Conservation (phyloP, 1,139 yeast species). For the Candida mesenterica region DNA sequence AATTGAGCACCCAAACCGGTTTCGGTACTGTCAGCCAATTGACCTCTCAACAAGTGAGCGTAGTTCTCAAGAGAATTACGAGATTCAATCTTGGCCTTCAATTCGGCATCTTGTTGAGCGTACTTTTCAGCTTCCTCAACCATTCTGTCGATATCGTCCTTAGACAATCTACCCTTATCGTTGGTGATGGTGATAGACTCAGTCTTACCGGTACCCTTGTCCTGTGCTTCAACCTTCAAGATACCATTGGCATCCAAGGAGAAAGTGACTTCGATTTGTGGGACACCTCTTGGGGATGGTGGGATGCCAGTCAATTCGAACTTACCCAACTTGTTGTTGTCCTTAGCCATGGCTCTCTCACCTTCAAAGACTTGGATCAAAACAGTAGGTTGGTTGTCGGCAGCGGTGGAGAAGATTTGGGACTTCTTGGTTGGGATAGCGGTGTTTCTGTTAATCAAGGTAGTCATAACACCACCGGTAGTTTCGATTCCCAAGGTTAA, state of each 20-base stretch:
- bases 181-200: conserved; percentile 93
- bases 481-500: conserved; percentile 51
- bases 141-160: conserved; percentile 92
- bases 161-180: conserved; percentile 94
- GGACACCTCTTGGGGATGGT: conserved; percentile 52
- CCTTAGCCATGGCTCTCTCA: conserved; percentile 49
- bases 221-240: conserved; percentile 46
- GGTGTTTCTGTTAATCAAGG: conserved; percentile 48
- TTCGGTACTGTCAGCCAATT: conserved; percentile 61
- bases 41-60: conserved; percentile 47
- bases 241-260: conserved; percentile 50
- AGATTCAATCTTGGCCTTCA: conserved; percentile 75
- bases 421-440: conserved; percentile 50
- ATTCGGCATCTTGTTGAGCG: conserved; percentile 82
- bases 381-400: conserved; percentile 49
- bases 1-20: conserved; percentile 72
- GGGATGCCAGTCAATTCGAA: conserved; percentile 49
- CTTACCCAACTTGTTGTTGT: conserved; percentile 45
- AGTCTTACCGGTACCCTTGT: conserved; percentile 62
- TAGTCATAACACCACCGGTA: conserved; percentile 50
- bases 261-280: conserved; percentile 49
- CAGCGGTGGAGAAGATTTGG: conserved; percentile 48
- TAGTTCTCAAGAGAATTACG: conserved; percentile 51
- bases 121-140: conserved; percentile 91
- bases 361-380: conserved; percentile 49